Evolutionary conservation across 108 stramenopile species (phyloP), one percentile per base, ranked within the genome.

Genomic region (Chaetoceros muelleri): DNA sequence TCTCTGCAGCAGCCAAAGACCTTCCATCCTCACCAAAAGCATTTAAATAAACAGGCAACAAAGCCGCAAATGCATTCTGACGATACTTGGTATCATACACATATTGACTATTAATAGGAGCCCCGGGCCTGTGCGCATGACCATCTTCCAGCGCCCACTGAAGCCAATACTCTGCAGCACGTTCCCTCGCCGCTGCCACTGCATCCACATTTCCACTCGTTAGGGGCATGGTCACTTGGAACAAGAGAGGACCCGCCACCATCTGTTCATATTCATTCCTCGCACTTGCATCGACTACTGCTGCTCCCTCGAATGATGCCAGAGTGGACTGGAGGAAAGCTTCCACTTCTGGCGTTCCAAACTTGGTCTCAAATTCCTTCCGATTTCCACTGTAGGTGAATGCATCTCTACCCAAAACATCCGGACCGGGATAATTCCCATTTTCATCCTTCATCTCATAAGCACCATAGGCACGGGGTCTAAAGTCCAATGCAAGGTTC

Each of bases 1-100:
- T 75, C 24, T 87, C 84, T 25, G 79, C 83, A 1, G 80, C 83
- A 1, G 89, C 84, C 55, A 91, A 53, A 48, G 63, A 67, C 23
- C 51, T 58, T 7, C 85, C 89, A 28, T 81, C 78, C 28, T 64
- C 75, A 44, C 84, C 84, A 57, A 76, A 81, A 34, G 74, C 40
- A 2, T 17, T 56, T 30, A 62, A 44, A 40, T 91, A 85, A 7
- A 65, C 57, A 23, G 61, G 64, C 46, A 84, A 62, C 52, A 86
- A 69, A 1, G 79, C 79, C 18, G 75, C 70, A 46, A 82, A 91
- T 19, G 71, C 62, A 61, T 87, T 86, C 46, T 72, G 66, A 30
- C 73, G 73, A 60, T 72, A 83, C 55, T 91, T 91, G 27, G 78
- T 70, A 61, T 91, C 89, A 61, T 83, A 82, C 5, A 86, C 87